Evolutionary conservation across 306 rosid genomes (phyloP).

Genomic region (Arachis stenosperma): DNA sequence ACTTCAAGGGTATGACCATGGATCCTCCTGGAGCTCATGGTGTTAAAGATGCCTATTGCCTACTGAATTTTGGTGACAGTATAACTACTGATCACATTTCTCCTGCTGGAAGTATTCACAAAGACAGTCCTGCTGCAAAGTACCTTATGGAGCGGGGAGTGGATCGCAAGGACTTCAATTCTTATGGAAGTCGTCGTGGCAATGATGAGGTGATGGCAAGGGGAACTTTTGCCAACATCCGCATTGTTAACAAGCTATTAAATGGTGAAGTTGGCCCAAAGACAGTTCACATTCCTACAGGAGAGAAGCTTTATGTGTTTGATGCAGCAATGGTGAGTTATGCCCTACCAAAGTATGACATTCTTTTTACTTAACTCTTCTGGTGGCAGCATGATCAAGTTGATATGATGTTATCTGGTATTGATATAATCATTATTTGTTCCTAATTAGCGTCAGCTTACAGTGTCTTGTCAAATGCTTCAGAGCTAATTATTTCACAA

Average conservation of each 20-base stretch:
- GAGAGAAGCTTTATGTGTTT: slow-evolving; percentile 87
- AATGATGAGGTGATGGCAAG: slow-evolving; percentile 99
- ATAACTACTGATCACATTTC: slow-evolving; percentile 99
- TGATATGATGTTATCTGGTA: slow-evolving; percentile 4
- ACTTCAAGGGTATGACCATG: slow-evolving; percentile 93
- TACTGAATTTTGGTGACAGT: slow-evolving; percentile 95
- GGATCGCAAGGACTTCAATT: slow-evolving; percentile 90
- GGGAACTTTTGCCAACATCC: slow-evolving; percentile 99
- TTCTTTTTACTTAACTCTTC: neutral
- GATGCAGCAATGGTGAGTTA: slow-evolving; percentile 88
- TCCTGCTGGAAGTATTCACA: slow-evolving; percentile 96
- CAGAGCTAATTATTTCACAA: too few relatives aligned
- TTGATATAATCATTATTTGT: slow-evolving; percentile 6
- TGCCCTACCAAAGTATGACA: slow-evolving; percentile 14
- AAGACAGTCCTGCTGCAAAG: slow-evolving; percentile 97
- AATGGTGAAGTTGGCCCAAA: slow-evolving; percentile 96
- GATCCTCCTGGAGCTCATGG: slow-evolving; percentile 97
- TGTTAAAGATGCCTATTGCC: slow-evolving; percentile 95
- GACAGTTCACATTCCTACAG: slow-evolving; percentile 88
- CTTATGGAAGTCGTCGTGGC: slow-evolving; percentile 99
- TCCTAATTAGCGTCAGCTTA: slow-evolving; percentile 11
- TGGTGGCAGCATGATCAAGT: neutral
- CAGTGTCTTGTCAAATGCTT: neutral
- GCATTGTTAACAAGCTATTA: slow-evolving; percentile 94
- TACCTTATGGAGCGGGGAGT: slow-evolving; percentile 84